Conservation (phyloP, 192 early-diverging fungal genomes). For the Linnemannia hyalina region DNA sequence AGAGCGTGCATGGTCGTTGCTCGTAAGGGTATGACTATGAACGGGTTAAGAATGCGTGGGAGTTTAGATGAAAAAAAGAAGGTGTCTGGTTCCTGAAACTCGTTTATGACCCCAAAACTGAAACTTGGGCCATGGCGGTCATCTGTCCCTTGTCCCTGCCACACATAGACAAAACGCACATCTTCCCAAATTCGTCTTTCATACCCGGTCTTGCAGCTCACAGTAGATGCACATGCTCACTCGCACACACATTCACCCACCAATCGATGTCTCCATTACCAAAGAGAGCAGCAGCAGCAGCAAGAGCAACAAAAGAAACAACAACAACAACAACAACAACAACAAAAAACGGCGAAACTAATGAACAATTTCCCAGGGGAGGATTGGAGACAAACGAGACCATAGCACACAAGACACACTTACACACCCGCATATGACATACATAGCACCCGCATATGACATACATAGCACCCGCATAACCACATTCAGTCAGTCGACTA, state of each 20-base stretch:
- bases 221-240: too few relatives aligned
- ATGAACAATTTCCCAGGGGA: slow-evolving; percentile 9
- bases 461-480: too few relatives aligned
- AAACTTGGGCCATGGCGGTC: background rate
- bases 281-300: slow-evolving; percentile 6
- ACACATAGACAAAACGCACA: too few relatives aligned
- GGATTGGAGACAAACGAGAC: background rate
- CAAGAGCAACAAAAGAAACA: background rate
- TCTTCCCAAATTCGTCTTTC: too few relatives aligned
- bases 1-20: background rate
- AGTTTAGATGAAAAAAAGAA: background rate
- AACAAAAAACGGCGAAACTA: slow-evolving; percentile 7
- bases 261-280: background rate
- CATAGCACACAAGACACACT: background rate
- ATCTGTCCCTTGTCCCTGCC: background rate
- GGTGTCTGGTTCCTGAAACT: slow-evolving; percentile 6
- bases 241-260: background rate
- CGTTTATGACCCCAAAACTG: background rate
- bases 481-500: background rate
- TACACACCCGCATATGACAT: too few relatives aligned
- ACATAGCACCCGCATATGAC: too few relatives aligned
- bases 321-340: background rate
- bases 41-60: background rate
- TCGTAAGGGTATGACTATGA: background rate
- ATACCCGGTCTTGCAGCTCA: too few relatives aligned